These are phyloP conservation scores for Dentipellis sp. DNA, from an alignment of 768 basidiomycete genomes.

Conservation along the genomic window DNA sequence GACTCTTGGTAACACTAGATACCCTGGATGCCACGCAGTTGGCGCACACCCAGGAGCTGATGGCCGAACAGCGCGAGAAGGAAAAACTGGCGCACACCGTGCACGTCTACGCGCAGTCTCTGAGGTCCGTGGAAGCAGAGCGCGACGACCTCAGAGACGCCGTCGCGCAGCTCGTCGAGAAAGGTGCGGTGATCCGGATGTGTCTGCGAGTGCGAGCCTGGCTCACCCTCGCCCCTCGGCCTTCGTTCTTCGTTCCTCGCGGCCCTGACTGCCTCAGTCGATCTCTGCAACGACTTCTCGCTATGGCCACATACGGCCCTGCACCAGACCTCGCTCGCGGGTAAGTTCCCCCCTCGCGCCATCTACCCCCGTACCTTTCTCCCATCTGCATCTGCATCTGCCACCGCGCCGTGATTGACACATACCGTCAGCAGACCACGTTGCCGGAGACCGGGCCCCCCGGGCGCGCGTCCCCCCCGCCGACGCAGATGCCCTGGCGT, in stretches of 20 bases:
- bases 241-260: too few relatives aligned
- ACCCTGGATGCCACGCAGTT: slow-evolving; percentile 35
- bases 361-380: too few relatives aligned
- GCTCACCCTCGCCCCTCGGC: not conserved
- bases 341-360: not conserved
- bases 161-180: slow-evolving; percentile 44
- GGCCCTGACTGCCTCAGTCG: slow-evolving; percentile 7
- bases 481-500: slow-evolving; percentile 25
- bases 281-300: slow-evolving; percentile 13
- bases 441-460: too few relatives aligned
- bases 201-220: not conserved
- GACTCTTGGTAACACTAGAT: slow-evolving; percentile 41
- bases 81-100: slow-evolving; percentile 29
- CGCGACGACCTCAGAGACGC: slow-evolving; percentile 46
- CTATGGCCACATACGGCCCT: slow-evolving; percentile 13
- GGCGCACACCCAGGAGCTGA: slow-evolving; percentile 32
- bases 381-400: too few relatives aligned
- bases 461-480: not conserved
- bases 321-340: not conserved
- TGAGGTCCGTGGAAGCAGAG: slow-evolving; percentile 34
- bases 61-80: slow-evolving; percentile 23
- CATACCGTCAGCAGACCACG: too few relatives aligned
- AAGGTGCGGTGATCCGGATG: slow-evolving; percentile 34
- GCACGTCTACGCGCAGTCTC: slow-evolving; percentile 9
- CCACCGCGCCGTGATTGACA: too few relatives aligned